These are phyloP conservation scores for Lomentospora prolificans DNA, from an alignment of 2,329 filamentous ascomycete species.

Conservation along the genomic window DNA sequence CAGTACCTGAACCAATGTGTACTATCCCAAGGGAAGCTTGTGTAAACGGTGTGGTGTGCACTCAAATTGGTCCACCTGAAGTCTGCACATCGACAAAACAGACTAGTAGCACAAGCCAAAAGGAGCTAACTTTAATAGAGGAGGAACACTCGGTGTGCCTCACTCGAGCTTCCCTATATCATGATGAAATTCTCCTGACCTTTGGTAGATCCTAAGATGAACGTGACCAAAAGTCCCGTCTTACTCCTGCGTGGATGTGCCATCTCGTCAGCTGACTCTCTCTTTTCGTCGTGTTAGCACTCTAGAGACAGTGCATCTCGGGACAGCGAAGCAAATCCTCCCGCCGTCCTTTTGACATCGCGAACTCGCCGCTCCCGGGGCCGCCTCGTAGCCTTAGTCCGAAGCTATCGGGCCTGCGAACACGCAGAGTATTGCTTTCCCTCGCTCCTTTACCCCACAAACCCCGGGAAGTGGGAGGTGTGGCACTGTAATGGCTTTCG, in stretches of 20 bases:
- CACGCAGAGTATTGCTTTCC: background rate
- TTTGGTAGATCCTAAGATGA: background rate
- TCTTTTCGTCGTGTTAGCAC: background rate
- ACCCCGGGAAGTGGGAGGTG: background rate
- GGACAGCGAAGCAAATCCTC: too few species aligned
- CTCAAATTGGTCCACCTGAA: constrained; percentile 6
- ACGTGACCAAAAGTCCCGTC: background rate
- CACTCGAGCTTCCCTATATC: background rate
- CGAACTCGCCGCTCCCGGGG: too few species aligned
- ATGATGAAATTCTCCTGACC: background rate
- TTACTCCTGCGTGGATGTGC: background rate
- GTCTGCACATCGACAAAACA: background rate
- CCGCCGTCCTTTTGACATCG: too few species aligned
- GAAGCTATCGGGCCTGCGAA: background rate
- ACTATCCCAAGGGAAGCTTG: background rate
- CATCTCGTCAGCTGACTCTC: background rate
- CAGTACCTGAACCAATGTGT: constrained; percentile 3
- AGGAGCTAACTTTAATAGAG: background rate
- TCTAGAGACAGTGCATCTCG: background rate
- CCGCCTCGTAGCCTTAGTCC: background rate
- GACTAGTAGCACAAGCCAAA: background rate
- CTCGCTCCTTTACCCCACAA: background rate
- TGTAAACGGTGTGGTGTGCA: background rate
- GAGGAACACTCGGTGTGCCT: background rate
- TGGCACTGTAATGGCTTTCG: background rate